A percentile compares a stretch with the other conserved stretches of the same genome.
phyloP scores from a whole-genome alignment of 345 rosid genomes.

The Eucalyptus cloeziana region DNA sequence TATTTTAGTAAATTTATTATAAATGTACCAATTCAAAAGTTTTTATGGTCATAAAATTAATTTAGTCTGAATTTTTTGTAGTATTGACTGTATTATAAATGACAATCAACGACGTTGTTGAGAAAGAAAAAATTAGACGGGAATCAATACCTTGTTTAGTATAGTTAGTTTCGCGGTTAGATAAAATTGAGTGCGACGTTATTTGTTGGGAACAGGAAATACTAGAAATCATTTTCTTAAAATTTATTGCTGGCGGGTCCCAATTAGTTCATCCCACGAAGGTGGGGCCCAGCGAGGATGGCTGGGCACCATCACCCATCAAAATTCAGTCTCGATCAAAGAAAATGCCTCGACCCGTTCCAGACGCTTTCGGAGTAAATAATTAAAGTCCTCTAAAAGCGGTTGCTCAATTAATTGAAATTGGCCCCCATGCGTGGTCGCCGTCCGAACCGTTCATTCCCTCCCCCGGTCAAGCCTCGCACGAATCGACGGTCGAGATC shows the following conservation, averaged over 20 bases:
- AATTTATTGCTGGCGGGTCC: neutral
- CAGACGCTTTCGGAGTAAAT: neutral
- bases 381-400: neutral
- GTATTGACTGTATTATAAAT: no score
- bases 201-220: neutral
- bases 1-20: no score
- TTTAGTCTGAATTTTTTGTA: no score
- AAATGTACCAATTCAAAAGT: accelerated
- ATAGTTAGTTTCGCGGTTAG: neutral
- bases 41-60: no score
- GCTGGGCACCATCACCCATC: neutral
- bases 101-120: neutral
- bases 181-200: neutral
- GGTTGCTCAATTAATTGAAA: neutral
- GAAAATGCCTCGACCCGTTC: neutral
- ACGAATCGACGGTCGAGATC: neutral
- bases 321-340: neutral
- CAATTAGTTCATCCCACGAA: neutral
- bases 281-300: neutral
- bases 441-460: neutral
- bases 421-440: neutral
- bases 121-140: neutral
- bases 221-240: neutral
- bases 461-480: neutral
- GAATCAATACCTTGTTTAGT: neutral